phyloP scores from a whole-genome alignment of 2,329 filamentous ascomycete species.

The Trichoderma breve region DNA sequence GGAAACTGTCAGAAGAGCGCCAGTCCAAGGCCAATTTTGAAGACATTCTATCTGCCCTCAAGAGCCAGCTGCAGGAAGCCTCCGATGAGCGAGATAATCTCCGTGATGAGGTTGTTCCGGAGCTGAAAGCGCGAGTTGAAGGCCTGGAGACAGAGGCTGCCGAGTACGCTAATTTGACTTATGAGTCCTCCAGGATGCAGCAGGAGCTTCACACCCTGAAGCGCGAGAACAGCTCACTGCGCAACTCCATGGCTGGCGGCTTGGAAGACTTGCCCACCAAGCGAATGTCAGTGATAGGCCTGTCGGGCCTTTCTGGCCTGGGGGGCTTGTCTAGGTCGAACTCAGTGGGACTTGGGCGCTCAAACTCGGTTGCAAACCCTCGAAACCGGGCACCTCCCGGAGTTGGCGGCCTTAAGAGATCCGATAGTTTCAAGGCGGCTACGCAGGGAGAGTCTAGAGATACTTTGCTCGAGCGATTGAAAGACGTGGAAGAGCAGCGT shows the following conservation, averaged over 20 bases:
- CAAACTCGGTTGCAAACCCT: constrained; percentile 64
- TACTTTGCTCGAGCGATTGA: constrained; percentile 72
- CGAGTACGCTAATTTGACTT: constrained; percentile 69
- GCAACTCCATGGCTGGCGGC: constrained; percentile 35
- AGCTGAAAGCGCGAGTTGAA: constrained; percentile 72
- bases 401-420: constrained; percentile 52
- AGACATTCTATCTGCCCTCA: constrained; percentile 80
- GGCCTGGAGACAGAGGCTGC: constrained; percentile 73
- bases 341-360: constrained; percentile 63
- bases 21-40: constrained; percentile 91
- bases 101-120: constrained; percentile 81
- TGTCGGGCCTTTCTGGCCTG: background rate
- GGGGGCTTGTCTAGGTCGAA: constrained; percentile 60
- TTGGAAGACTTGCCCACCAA: constrained; percentile 23
- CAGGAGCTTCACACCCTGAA: constrained; percentile 76
- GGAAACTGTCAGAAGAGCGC: constrained; percentile 80
- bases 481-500: constrained; percentile 89
- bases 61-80: constrained; percentile 75
- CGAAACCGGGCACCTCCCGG: constrained; percentile 39
- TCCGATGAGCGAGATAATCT: constrained; percentile 90
- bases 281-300: constrained; percentile 33
- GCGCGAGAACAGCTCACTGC: constrained; percentile 61
- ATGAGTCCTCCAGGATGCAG: constrained; percentile 80
- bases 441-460: constrained; percentile 59
- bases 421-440: constrained; percentile 54